A percentile compares a stretch with the other conserved stretches of the same genome.
Conservation (phyloP, 2,329 filamentous ascomycete species). For the Trichoderma afroharzianum region DNA sequence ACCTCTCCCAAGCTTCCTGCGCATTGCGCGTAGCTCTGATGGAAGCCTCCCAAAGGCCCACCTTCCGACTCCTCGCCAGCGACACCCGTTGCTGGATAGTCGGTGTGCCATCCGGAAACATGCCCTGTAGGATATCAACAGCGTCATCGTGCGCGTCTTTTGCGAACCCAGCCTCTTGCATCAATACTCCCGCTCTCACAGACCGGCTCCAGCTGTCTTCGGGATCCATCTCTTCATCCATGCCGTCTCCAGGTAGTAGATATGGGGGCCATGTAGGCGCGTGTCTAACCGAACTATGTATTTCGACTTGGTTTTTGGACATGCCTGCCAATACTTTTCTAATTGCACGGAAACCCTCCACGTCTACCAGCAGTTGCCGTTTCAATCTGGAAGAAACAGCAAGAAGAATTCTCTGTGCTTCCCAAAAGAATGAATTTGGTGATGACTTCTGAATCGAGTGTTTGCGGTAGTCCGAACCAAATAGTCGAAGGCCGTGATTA, state of each 20-base stretch:
- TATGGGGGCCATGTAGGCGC: constrained; percentile 59
- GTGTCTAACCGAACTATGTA: constrained; percentile 45
- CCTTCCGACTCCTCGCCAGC: constrained; percentile 19
- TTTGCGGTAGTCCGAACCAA: constrained; percentile 27
- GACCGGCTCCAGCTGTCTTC: constrained; percentile 54
- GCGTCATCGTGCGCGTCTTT: constrained; percentile 45
- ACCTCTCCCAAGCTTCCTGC: constrained; percentile 57
- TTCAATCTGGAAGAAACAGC: constrained; percentile 47
- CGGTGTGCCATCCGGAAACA: constrained; percentile 47
- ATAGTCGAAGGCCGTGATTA: constrained; percentile 28
- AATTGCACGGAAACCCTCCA: constrained; percentile 52
- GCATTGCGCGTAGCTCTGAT: constrained; percentile 58
- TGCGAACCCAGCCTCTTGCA: constrained; percentile 55
- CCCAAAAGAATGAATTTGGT: constrained; percentile 44
- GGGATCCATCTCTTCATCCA: constrained; percentile 51
- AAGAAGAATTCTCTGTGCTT: constrained; percentile 53
- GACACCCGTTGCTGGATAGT: constrained; percentile 49
- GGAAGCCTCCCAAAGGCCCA: constrained; percentile 50
- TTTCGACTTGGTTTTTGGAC: constrained; percentile 50
- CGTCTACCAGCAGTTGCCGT: constrained; percentile 49
- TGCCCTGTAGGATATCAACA: constrained; percentile 52
- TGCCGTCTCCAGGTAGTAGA: constrained; percentile 53
- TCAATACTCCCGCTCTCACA: constrained; percentile 50
- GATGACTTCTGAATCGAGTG: constrained; percentile 24
- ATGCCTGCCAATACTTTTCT: constrained; percentile 50